Evolutionary conservation across 169 alveolate species (phyloP), one percentile per base, ranked within the genome.

Genomic region (Eimeria sp.): DNA sequence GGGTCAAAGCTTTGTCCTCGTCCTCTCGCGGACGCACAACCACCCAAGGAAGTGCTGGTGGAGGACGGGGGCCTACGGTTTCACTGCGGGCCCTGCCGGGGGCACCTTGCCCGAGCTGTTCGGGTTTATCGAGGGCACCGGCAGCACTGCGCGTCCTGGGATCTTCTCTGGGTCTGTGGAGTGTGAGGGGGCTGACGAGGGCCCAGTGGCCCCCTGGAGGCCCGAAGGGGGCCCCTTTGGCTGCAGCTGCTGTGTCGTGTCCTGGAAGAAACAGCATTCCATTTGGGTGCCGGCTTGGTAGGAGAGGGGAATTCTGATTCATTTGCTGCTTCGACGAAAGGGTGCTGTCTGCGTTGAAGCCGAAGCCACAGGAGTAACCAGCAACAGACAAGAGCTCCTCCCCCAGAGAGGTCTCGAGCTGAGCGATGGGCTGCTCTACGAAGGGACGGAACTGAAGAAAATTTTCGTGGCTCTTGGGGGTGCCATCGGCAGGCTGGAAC

Each of bases 141-240:
- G 61, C 76, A 2, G 49, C 34, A 6, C n/a, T 70, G 40, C 92
- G 57, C 25, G 76, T 18, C n/a, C 51, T 54, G 25, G 76, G 40
- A 3, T 84, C 92, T 34, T 84, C 92, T 58, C 30, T 84, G 51
- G 92, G 78, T 58, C 34, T 84, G 92, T 43, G 76, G 76, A 84
- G 75, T n/a, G 92, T 27, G 51, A 84, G 92, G 76, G 92, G 92
- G 92, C 92, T 84, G 76, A 30, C 76, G 76, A 84, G 58, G 30
- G 76, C 57, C 92, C 92, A 84, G 73, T 54, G 76, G 18, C 78
- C 54, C 25, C 76, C 92, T 80, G 61, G 63, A n/a, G 72, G 30
- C 43, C 43, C 67, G 47, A n/a, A 54, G 34, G 54, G 72, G 40
- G 92, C 73, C 45, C 54, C 61, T 11, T 30, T 45, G 27, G 75